Evolutionary conservation across 2,329 filamentous ascomycete genomes (phyloP).

Genomic region (Xylariomycetidae sp.): DNA sequence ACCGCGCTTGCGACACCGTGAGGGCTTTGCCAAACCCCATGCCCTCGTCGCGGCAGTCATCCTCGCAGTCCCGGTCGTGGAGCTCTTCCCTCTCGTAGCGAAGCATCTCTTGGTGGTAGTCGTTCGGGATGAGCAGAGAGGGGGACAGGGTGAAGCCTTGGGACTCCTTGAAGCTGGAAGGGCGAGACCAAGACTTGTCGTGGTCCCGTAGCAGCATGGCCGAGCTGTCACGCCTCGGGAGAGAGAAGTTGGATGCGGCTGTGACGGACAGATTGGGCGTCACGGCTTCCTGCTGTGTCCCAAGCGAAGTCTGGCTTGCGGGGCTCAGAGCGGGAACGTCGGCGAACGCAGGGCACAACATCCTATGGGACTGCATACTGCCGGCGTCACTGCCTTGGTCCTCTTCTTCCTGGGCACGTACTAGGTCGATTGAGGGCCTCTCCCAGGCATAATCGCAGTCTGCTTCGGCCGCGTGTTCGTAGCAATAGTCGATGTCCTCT

Average conservation of each 20-base stretch:
- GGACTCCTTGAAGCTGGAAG: slow-evolving; percentile 53
- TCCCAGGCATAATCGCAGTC: slow-evolving; percentile 65
- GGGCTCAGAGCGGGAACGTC: slow-evolving; percentile 47
- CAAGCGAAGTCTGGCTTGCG: slow-evolving; percentile 39
- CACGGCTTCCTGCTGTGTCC: slow-evolving; percentile 37
- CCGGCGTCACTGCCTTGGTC: slow-evolving; percentile 16
- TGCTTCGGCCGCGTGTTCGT: slow-evolving; percentile 63
- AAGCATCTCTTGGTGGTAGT: slow-evolving; percentile 53
- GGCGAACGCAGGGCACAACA: slow-evolving; percentile 29
- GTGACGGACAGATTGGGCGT: slow-evolving; percentile 35
- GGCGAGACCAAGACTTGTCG: slow-evolving; percentile 39
- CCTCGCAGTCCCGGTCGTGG: slow-evolving; percentile 28
- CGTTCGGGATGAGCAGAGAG: slow-evolving; percentile 56
- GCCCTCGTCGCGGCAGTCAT: slow-evolving; percentile 31
- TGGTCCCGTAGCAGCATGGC: slow-evolving; percentile 27
- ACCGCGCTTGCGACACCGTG: slow-evolving; percentile 37
- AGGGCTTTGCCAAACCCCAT: slow-evolving; percentile 28
- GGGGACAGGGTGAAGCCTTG: slow-evolving; percentile 58
- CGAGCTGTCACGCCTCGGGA: slow-evolving; percentile 37
- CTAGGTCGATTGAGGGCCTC: slow-evolving; percentile 47
- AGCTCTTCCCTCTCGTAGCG: slow-evolving; percentile 29
- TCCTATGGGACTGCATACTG: slow-evolving; percentile 4
- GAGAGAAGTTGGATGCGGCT: slow-evolving; percentile 47
- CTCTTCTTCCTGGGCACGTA: slow-evolving; percentile 20
- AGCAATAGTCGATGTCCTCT: slow-evolving; percentile 66